Conservation (phyloP, 257 asterid species). For the Lycium barbarum region DNA sequence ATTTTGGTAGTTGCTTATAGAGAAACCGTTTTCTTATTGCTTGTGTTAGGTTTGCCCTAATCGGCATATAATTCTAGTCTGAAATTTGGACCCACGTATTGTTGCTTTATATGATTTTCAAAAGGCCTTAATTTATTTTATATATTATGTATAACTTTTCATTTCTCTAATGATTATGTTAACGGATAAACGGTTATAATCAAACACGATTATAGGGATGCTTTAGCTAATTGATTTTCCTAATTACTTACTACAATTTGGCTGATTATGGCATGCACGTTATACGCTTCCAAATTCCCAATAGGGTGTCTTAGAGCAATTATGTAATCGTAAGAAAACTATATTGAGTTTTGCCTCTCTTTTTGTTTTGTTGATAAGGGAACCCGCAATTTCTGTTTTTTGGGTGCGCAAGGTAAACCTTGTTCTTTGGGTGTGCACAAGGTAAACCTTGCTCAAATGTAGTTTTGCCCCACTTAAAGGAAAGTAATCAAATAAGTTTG, state of each 20-base stretch:
- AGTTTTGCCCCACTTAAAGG: too few species aligned
- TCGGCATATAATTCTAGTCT: background rate
- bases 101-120: conserved; percentile 16
- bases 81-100: background rate
- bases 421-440: too few species aligned
- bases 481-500: background rate
- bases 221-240: conserved; percentile 7
- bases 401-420: too few species aligned
- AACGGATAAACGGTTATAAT: conserved; percentile 13
- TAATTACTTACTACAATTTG: background rate
- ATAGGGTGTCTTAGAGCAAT: background rate
- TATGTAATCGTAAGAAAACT: background rate
- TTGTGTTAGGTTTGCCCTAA: conserved; percentile 17
- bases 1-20: conserved; percentile 23
- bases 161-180: conserved; percentile 23
- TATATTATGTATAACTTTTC: background rate
- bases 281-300: conserved; percentile 9
- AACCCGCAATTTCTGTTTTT: too few species aligned
- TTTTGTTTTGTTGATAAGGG: too few species aligned
- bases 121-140: background rate
- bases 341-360: too few species aligned
- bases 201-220: background rate
- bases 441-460: too few species aligned
- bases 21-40: background rate
- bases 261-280: background rate